Conservation (phyloP, 306 rosid species). For the Pyrus communis region DNA sequence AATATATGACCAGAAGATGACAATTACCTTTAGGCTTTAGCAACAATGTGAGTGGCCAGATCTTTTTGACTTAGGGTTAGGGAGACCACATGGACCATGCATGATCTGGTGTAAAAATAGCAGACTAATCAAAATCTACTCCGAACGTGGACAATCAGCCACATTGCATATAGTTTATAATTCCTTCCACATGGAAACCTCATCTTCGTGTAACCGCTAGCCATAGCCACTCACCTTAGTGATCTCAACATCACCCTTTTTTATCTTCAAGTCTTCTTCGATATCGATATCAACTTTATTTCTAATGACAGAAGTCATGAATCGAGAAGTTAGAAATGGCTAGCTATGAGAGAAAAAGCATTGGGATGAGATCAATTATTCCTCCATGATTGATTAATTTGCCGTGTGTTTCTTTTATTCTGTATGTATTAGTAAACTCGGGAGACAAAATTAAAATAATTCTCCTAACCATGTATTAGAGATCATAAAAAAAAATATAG, state of each 20-base stretch:
- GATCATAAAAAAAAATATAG: no score
- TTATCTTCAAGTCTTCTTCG: neutral
- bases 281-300: no score
- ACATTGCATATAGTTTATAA: neutral
- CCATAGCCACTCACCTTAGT: neutral
- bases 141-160: neutral
- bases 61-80: neutral
- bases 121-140: neutral
- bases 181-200: conserved; percentile 1
- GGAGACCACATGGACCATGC: neutral
- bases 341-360: neutral
- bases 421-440: neutral
- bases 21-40: neutral
- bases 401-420: no score
- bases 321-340: neutral
- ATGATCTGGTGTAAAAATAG: neutral
- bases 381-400: no score
- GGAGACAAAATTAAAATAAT: no score
- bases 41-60: neutral
- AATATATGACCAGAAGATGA: neutral
- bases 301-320: neutral
- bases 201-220: conserved; percentile 3
- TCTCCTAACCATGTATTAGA: no score
- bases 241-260: neutral
- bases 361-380: neutral